Conservation (phyloP, 1,139 yeast genomes). For the Casaregolazyma lundiana region DNA sequence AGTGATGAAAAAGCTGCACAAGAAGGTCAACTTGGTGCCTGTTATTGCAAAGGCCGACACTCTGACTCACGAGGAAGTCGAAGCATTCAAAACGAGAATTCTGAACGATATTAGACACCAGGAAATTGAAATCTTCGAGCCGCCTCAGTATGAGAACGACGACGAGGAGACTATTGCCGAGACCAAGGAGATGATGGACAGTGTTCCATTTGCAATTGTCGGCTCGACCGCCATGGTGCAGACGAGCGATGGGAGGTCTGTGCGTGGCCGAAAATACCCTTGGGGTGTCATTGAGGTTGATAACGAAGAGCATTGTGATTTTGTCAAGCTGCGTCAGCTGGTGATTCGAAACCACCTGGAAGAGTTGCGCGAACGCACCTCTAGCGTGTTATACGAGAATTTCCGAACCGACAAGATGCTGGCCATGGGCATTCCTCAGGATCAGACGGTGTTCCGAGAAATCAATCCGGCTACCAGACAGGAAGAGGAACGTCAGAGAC, state of each 20-base stretch:
- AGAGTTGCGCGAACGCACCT: slow-evolving; percentile 86
- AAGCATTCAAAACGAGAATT: slow-evolving; percentile 63
- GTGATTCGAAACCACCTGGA: slow-evolving; percentile 88
- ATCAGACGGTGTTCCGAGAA: slow-evolving; percentile 83
- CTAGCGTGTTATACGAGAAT: slow-evolving; percentile 72
- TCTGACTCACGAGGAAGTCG: slow-evolving; percentile 80
- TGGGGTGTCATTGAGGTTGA: slow-evolving; percentile 98
- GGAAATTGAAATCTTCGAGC: slow-evolving; percentile 73
- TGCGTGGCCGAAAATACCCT: slow-evolving; percentile 92
- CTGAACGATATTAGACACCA: slow-evolving; percentile 72
- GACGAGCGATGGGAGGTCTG: slow-evolving; percentile 69
- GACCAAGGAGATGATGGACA: slow-evolving; percentile 61
- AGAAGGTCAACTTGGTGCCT: slow-evolving; percentile 90
- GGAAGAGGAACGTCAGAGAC: slow-evolving; percentile 89
- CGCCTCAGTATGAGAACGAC: slow-evolving; percentile 75
- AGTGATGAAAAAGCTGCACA: slow-evolving; percentile 84
- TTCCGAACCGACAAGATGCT: slow-evolving; percentile 82
- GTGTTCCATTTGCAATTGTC: slow-evolving; percentile 89
- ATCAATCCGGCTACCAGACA: slow-evolving; percentile 91
- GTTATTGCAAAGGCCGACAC: slow-evolving; percentile 94
- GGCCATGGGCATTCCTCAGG: slow-evolving; percentile 88
- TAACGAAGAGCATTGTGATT: slow-evolving; percentile 91
- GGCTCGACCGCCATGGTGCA: slow-evolving; percentile 80
- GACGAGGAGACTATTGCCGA: slow-evolving; percentile 71
- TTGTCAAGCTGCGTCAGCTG: slow-evolving; percentile 83